phyloP scores from a whole-genome alignment of 2,329 filamentous ascomycete genomes.

The Aspergillus texensis region DNA sequence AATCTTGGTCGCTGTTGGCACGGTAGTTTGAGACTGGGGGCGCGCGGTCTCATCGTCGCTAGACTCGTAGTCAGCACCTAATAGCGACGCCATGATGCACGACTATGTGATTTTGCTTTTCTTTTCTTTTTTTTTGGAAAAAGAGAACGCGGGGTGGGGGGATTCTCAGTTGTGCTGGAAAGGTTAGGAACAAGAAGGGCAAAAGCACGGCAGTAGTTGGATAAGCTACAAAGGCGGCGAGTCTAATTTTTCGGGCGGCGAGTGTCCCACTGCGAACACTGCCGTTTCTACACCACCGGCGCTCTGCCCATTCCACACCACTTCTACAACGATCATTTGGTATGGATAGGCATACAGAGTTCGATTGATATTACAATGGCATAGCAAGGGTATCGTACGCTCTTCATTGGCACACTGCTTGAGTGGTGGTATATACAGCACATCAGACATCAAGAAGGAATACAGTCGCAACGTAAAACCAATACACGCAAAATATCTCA shows the following conservation, averaged over 20 bases:
- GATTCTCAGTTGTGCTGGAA: constrained; percentile 2
- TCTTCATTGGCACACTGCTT: constrained; percentile 41
- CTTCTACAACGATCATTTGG: too few relatives aligned
- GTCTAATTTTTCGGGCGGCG: constrained; percentile 37
- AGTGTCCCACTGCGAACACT: constrained; percentile 27
- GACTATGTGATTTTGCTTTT: too few relatives aligned
- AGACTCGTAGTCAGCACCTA: constrained; percentile 50
- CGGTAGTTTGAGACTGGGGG: constrained; percentile 25
- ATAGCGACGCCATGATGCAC: constrained; percentile 45
- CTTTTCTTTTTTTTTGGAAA: not conserved
- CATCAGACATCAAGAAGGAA: constrained; percentile 29
- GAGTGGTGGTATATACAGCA: constrained; percentile 43
- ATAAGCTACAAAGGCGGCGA: constrained; percentile 7
- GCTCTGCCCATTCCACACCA: too few relatives aligned
- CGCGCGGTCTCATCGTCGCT: constrained; percentile 50
- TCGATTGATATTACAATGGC: not conserved
- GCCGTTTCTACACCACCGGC: not conserved
- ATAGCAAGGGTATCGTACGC: constrained; percentile 37
- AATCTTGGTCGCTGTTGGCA: constrained; percentile 40
- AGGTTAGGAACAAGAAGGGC: constrained; percentile 3
- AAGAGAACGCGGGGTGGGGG: not conserved
- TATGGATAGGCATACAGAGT: not conserved
- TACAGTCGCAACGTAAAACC: constrained; percentile 20
- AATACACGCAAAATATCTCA: constrained; percentile 18
- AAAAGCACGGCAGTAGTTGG: constrained; percentile 9